Base-by-base conservation (phyloP, 176 grass and related monocot genomes). In the Oryza australiensis region DNA sequence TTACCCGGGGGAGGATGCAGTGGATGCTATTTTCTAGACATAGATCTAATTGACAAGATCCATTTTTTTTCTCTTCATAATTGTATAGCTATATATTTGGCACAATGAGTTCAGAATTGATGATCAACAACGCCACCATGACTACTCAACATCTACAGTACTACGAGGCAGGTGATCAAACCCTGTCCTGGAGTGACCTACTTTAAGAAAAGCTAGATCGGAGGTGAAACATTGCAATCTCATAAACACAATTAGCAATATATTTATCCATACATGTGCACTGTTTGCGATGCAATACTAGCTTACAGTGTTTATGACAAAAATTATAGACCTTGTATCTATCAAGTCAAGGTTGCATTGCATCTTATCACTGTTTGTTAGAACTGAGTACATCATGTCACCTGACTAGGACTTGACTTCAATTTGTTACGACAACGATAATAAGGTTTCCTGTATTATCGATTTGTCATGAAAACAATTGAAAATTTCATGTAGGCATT, bases 181-280 rank as follows among this genome's bases (percentile, higher is more conserved):
- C 74, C 60, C 79, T 78, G 62, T 90, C 83, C 37, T 78, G 20
- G 18, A 42, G 79, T 83, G 79, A 79, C 79, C 84, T 68, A 42
- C 73, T 48, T 23, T 68, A 74, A 33, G 5, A 77, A 48, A 66
- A 82, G 28, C 2, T 26, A 22, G 41, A 15, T 18, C 14, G 12
- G 27, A 49, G 79, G 73, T 74, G 83, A 73, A 79, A 79, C 68
- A 74, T 69, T 86, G 37, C 62, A 41, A 64, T 79, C 83, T 40
- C 78, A 86, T 82, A 30, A 66, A 45, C 66, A 73, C 66, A 45
- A 18, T 64, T 51, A 70, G 8, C 64, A 64, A n/a, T 69, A 41
- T 77, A 46, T n/a, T 60, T 71, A 82, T 46, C 72, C 34, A 43
- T 26, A 20, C 12, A 57, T 26, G 28, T 22, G 7, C 27, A 64